Percentiles rank a stretch among this genome's conserved stretches.
Evolutionary conservation across 2,329 filamentous ascomycete genomes (phyloP).

Genomic region (Pseudogymnoascus sp.): DNA sequence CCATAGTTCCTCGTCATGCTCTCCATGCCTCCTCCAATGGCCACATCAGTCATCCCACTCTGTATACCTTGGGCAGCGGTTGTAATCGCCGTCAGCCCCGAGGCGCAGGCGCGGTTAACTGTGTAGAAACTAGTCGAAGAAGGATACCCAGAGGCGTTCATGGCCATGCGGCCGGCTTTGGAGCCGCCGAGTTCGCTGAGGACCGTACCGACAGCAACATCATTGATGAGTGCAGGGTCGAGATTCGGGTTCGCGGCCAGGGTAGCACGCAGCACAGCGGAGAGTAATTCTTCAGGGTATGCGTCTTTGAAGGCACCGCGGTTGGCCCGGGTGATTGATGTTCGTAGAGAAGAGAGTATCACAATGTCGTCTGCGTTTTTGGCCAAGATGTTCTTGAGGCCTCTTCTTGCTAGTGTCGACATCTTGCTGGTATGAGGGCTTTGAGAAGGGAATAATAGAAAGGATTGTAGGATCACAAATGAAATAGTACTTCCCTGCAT

Average conservation of each 20-base stretch:
- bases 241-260: constrained; percentile 65
- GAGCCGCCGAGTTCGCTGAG: constrained; percentile 83
- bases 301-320: constrained; percentile 79
- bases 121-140: constrained; percentile 71
- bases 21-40: constrained; percentile 87
- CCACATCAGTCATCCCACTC: constrained; percentile 61
- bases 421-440: constrained; percentile 16
- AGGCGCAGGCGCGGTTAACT: constrained; percentile 79
- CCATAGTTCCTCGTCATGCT: constrained; percentile 94
- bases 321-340: constrained; percentile 74
- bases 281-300: constrained; percentile 82
- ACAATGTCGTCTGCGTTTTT: constrained; percentile 77
- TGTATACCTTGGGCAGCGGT: constrained; percentile 65
- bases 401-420: constrained; percentile 42
- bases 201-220: constrained; percentile 81
- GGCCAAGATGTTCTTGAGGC: constrained; percentile 65
- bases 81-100: constrained; percentile 68
- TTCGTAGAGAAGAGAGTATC: constrained; percentile 83
- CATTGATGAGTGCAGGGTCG: constrained; percentile 60
- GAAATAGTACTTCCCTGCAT: background rate
- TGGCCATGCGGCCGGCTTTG: constrained; percentile 86
- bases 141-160: constrained; percentile 73
- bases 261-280: constrained; percentile 56
- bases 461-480: background rate
- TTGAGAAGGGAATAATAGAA: background rate